A percentile compares a stretch with the other conserved stretches of the same genome.
phyloP scores from a whole-genome alignment of 768 basidiomycete genomes.

The Rhizopogon vesiculosus region DNA sequence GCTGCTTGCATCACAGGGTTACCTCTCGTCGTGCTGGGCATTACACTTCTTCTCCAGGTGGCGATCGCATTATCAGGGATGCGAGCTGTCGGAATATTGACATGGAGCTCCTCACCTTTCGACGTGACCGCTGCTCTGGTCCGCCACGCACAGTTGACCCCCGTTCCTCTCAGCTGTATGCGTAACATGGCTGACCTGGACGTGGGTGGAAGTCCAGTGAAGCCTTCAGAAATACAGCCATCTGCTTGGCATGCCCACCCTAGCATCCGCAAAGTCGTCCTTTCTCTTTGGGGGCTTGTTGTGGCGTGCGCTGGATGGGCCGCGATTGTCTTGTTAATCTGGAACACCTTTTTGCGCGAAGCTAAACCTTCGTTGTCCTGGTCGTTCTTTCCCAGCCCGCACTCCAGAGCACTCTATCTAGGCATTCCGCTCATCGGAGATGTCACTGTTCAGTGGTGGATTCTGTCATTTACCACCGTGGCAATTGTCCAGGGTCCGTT shows the following conservation, averaged over 20 bases:
- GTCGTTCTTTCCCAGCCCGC: slow-evolving; percentile 18
- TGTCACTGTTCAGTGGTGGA: no score
- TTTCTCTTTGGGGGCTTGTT: slow-evolving; percentile 20
- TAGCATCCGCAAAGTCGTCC: slow-evolving; percentile 15
- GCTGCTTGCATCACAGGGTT: slow-evolving; percentile 15
- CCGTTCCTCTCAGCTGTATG: slow-evolving; percentile 20
- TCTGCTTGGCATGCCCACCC: slow-evolving; percentile 24
- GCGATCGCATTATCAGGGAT: slow-evolving; percentile 18
- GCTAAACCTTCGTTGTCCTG: slow-evolving; percentile 7
- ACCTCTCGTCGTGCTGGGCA: slow-evolving; percentile 25
- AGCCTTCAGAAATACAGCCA: slow-evolving; percentile 12
- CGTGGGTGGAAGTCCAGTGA: slow-evolving; percentile 4
- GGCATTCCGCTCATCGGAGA: no score
- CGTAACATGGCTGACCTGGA: slow-evolving; percentile 9
- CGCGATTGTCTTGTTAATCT: slow-evolving; percentile 8
- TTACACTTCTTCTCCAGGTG: slow-evolving; percentile 16
- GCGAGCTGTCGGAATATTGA: slow-evolving; percentile 18
- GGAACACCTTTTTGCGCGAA: slow-evolving; percentile 2
- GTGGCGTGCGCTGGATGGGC: slow-evolving; percentile 20
- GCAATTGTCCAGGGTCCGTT: not conserved
- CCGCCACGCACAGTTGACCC: slow-evolving; percentile 18
- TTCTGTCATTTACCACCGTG: not conserved
- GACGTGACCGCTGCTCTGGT: slow-evolving; percentile 26
- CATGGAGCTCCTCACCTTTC: slow-evolving; percentile 29
- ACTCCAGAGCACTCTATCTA: no score